phyloP scores from a whole-genome alignment of 2,329 filamentous ascomycete species.

The Biscogniauxia marginata region DNA sequence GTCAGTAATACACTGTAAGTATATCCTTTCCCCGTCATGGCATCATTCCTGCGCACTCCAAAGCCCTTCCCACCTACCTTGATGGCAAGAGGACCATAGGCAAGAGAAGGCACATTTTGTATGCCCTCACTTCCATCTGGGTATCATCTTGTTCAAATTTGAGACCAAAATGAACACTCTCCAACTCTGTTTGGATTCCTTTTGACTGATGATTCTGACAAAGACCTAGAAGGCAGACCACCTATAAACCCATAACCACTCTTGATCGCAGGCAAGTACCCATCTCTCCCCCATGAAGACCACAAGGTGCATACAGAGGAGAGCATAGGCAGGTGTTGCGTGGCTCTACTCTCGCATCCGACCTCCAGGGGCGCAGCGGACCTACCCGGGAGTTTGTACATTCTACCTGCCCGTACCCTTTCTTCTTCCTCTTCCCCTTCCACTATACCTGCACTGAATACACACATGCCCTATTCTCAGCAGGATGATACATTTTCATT shows the following conservation, averaged over 20 bases:
- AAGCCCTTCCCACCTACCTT: not conserved
- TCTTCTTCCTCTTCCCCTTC: not conserved
- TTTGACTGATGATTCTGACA: not conserved
- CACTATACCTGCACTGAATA: no score
- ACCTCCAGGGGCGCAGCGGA: not conserved
- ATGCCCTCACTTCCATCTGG: not conserved
- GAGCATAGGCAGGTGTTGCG: not conserved
- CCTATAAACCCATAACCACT: not conserved
- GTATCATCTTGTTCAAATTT: not conserved
- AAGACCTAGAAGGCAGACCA: not conserved
- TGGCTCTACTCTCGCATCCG: not conserved
- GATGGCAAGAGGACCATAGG: not conserved
- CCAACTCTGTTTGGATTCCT: not conserved
- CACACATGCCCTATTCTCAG: no score
- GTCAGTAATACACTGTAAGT: not conserved
- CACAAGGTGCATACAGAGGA: not conserved
- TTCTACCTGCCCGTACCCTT: not conserved
- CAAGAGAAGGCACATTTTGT: not conserved
- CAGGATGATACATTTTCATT: no score
- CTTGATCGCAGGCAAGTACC: not conserved
- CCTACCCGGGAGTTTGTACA: not conserved
- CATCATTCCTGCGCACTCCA: not conserved
- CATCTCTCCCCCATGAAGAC: not conserved
- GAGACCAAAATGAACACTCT: not conserved
- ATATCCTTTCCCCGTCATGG: not conserved